These are phyloP conservation scores for Ettlia oleoabundans DNA, from an alignment of 139 green algal species.

Conservation along the genomic window DNA sequence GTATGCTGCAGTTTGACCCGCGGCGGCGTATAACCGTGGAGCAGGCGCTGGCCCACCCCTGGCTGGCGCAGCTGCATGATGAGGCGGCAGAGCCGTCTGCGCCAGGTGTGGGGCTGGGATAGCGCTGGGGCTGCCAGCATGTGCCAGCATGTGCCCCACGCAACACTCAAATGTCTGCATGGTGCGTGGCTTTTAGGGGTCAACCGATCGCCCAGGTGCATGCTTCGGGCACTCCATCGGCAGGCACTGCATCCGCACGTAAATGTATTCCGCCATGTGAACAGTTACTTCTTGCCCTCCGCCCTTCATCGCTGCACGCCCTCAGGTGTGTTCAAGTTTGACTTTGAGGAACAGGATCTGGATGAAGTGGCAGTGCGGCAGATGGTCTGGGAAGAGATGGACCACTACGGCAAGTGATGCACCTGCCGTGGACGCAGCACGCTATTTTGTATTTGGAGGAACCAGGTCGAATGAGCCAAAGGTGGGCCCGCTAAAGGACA, in stretches of 20 bases:
- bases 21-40: conserved; percentile 84
- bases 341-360: conserved; percentile 91
- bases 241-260: too few species aligned
- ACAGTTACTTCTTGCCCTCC: not conserved
- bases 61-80: conserved; percentile 88
- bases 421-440: too few species aligned
- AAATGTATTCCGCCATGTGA: not conserved
- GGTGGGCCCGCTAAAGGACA: too few species aligned
- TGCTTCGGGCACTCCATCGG: too few species aligned
- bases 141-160: too few species aligned
- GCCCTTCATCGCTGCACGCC: too few species aligned
- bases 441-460: too few species aligned
- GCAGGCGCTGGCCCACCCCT: conserved; percentile 89
- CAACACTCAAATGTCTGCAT: too few species aligned
- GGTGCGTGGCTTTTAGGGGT: not conserved
- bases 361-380: conserved; percentile 72
- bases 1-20: conserved; percentile 94
- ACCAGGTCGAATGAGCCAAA: too few species aligned
- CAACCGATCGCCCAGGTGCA: not conserved
- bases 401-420: conserved; percentile 68
- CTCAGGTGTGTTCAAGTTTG: conserved; percentile 82
- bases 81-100: conserved; percentile 70
- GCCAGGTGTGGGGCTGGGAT: conserved; percentile 40
- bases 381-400: conserved; percentile 84
- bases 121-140: not conserved